Evolutionary conservation across 148 eudicot species (phyloP).

Genomic region (Polygonum maritimum): DNA sequence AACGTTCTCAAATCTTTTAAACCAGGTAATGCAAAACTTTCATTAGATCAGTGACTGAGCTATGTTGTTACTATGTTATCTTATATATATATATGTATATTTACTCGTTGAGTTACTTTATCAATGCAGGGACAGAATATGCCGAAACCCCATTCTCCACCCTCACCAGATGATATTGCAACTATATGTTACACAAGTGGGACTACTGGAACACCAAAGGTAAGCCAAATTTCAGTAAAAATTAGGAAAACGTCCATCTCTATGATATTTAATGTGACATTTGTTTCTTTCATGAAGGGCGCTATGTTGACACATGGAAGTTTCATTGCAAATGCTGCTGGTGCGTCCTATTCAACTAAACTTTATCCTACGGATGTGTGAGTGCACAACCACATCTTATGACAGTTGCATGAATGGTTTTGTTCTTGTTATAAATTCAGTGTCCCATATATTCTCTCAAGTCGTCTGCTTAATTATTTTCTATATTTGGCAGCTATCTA

Average conservation of each 20-base stretch:
- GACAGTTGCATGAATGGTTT: neutral
- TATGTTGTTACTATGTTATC: neutral
- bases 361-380: slow-evolving; percentile 65
- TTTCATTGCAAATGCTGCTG: slow-evolving; percentile 71
- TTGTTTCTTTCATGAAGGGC: slow-evolving; percentile 38
- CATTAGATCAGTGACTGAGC: no score
- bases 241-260: neutral
- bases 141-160: slow-evolving; percentile 59
- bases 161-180: slow-evolving; percentile 67
- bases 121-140: slow-evolving; percentile 41
- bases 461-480: neutral
- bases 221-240: slow-evolving; percentile 10
- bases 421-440: neutral
- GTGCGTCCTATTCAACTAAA: slow-evolving; percentile 24
- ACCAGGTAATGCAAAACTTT: neutral
- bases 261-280: neutral
- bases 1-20: slow-evolving; percentile 6
- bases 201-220: slow-evolving; percentile 95
- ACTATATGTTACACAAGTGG: slow-evolving; percentile 95
- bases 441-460: neutral
- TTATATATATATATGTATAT: neutral
- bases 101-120: neutral
- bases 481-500: slow-evolving; percentile 50
- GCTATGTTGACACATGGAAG: slow-evolving; percentile 74
- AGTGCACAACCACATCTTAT: slow-evolving; percentile 17